These are phyloP conservation scores for Septoria petroselini DNA, from an alignment of 2,329 filamentous ascomycete genomes.

Conservation along the genomic window DNA sequence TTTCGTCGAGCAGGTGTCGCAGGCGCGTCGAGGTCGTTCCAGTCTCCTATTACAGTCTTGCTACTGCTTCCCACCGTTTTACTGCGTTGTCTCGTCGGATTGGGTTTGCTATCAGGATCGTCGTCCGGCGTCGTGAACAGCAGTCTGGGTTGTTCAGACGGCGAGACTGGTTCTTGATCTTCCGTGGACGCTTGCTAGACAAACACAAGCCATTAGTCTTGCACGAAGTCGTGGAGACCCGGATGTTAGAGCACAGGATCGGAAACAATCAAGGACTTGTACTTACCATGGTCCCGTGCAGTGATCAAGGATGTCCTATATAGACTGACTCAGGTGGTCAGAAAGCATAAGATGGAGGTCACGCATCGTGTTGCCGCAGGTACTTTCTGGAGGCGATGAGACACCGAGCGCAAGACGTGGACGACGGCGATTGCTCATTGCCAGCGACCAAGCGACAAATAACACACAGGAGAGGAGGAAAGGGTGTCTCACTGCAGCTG, in stretches of 20 bases:
- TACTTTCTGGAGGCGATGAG: conserved; percentile 19
- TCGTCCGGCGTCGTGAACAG: conserved; percentile 28
- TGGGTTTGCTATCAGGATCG: conserved; percentile 17
- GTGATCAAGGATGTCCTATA: conserved; percentile 19
- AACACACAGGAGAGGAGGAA: conserved; percentile 18
- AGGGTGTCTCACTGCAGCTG: conserved; percentile 27
- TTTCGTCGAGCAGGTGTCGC: conserved; percentile 18
- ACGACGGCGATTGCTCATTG: conserved; percentile 22
- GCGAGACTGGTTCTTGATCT: conserved; percentile 20
- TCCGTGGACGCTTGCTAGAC: conserved; percentile 22
- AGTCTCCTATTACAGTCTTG: conserved; percentile 26
- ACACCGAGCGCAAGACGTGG: conserved; percentile 21
- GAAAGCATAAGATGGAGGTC: conserved; percentile 22
- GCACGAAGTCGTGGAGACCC: conserved; percentile 17
- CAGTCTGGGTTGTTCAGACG: conserved; percentile 28
- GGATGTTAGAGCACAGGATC: not conserved
- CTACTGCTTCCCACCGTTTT: conserved; percentile 23
- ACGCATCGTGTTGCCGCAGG: conserved; percentile 26
- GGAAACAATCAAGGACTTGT: conserved; percentile 12
- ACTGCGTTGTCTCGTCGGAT: conserved; percentile 26
- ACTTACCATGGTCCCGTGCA: conserved; percentile 30
- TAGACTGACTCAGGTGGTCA: conserved; percentile 24
- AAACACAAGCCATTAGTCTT: conserved; percentile 26
- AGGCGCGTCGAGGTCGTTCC: conserved; percentile 31
- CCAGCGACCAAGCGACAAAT: conserved; percentile 21